Evolutionary conservation across 2,329 filamentous ascomycete species (phyloP).

Genomic region (Aspergillus carbonarius): DNA sequence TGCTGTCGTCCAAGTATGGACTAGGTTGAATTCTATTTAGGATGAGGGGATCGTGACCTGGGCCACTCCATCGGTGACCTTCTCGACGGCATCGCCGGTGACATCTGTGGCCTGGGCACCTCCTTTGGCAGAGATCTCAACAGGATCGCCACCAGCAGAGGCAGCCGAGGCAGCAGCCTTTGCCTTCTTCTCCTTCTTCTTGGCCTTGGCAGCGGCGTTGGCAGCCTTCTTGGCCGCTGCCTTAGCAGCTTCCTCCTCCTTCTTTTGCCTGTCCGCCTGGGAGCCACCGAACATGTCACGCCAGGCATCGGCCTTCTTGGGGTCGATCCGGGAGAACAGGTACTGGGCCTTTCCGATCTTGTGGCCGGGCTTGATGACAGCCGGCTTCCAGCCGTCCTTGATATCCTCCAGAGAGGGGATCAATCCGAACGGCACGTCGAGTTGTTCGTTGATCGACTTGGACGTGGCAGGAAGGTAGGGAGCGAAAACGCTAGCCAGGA

Average conservation of each 20-base stretch:
- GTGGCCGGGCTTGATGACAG: constrained; percentile 67
- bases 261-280: constrained; percentile 65
- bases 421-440: constrained; percentile 58
- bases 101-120: constrained; percentile 28
- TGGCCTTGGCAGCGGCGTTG: constrained; percentile 40
- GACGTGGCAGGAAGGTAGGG: constrained; percentile 85
- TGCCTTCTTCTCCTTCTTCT: constrained; percentile 42
- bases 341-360: constrained; percentile 76
- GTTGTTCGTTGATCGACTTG: constrained; percentile 72
- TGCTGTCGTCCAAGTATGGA: not conserved
- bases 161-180: constrained; percentile 40
- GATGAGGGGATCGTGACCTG: constrained; percentile 45
- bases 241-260: constrained; percentile 57
- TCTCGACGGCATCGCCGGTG: constrained; percentile 34
- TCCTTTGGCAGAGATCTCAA: constrained; percentile 39
- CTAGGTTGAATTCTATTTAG: constrained; percentile 17
- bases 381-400: constrained; percentile 61
- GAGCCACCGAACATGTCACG: constrained; percentile 70
- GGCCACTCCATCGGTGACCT: constrained; percentile 43
- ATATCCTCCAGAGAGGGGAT: constrained; percentile 58
- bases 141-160: constrained; percentile 25
- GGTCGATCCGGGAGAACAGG: constrained; percentile 80
- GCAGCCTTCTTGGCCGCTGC: constrained; percentile 37
- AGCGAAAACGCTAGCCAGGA: constrained; percentile 73
- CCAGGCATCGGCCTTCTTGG: constrained; percentile 82